These are phyloP conservation scores for Cystobasidiaceae sp. DNA, from an alignment of 1,284 basidiomycete species.

Conservation along the genomic window DNA sequence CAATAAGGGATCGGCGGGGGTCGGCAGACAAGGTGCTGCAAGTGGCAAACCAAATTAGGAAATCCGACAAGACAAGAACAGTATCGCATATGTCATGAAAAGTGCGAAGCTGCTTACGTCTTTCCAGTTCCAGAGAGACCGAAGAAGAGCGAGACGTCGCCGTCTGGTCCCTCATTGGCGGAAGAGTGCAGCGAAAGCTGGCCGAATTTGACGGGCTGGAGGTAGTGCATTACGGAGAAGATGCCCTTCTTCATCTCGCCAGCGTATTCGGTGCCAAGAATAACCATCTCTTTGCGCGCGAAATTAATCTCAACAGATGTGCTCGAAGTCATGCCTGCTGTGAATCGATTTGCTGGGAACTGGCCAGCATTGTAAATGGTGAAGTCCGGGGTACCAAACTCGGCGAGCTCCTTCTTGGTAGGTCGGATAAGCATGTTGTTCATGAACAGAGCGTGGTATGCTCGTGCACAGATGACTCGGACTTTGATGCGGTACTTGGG, in stretches of 20 bases:
- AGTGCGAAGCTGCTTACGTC: too few species aligned
- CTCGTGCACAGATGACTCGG: constrained; percentile 95
- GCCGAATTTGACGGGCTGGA: constrained; percentile 97
- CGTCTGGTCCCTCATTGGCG: constrained; percentile 86
- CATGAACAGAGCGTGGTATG: constrained; percentile 99
- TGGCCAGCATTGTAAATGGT: constrained; percentile 99
- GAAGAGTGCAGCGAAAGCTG: constrained; percentile 99
- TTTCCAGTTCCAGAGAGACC: constrained; percentile 98
- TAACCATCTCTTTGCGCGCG: constrained; percentile 99
- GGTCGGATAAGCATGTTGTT: constrained; percentile 88
- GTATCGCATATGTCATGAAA: too few species aligned
- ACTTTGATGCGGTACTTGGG: constrained; percentile 99
- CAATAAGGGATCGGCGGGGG: constrained; percentile 81
- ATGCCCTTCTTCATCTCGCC: constrained; percentile 99
- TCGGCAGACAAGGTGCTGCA: constrained; percentile 79
- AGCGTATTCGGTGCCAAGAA: constrained; percentile 82
- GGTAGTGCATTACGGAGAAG: constrained; percentile 99
- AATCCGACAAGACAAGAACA: not conserved
- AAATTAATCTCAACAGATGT: constrained; percentile 99
- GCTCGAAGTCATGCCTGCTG: constrained; percentile 98
- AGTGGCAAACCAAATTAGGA: not conserved
- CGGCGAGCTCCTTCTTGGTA: constrained; percentile 84
- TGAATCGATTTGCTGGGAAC: constrained; percentile 99
- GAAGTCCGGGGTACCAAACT: constrained; percentile 98
- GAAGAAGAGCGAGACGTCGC: constrained; percentile 97